Conservation (phyloP, 768 basidiomycete genomes). For the Hypholoma fasciculare region DNA sequence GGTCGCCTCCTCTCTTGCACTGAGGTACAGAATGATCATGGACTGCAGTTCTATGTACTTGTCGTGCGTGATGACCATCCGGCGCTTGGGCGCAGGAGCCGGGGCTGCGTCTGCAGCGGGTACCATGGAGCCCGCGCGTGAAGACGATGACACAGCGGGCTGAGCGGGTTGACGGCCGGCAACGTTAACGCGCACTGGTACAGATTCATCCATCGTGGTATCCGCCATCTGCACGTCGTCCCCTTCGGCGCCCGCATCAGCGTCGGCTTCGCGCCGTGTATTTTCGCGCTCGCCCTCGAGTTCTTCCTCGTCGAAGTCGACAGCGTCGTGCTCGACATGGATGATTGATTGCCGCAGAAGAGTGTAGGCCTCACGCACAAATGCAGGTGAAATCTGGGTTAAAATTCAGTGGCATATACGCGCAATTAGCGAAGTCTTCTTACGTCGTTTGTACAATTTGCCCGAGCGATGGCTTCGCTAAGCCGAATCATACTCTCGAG, state of each 20-base stretch:
- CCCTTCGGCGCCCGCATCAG: constrained; percentile 34
- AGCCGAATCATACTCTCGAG: constrained; percentile 98
- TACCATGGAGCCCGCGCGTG: constrained; percentile 36
- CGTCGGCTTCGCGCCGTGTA: constrained; percentile 29
- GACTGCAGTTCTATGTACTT: constrained; percentile 90
- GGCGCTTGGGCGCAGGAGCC: constrained; percentile 56
- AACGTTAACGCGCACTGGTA: constrained; percentile 32
- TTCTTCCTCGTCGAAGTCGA: constrained; percentile 96
- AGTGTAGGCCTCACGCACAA: constrained; percentile 94
- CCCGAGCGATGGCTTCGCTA: constrained; percentile 95
- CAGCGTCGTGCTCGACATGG: constrained; percentile 98
- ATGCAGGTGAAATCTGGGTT: constrained; percentile 82
- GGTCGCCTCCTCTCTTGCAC: constrained; percentile 72
- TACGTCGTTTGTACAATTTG: constrained; percentile 94
- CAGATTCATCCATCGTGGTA: constrained; percentile 45
- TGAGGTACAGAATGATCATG: constrained; percentile 81
- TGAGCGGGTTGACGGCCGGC: constrained; percentile 27
- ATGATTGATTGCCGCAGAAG: constrained; percentile 97
- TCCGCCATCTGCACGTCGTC: constrained; percentile 62
- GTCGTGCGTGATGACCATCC: constrained; percentile 95
- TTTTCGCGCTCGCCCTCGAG: constrained; percentile 53
- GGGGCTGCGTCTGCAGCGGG: constrained; percentile 29
- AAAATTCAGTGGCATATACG: background rate
- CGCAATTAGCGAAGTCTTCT: constrained; percentile 14
- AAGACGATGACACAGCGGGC: constrained; percentile 31